A percentile compares a stretch with the other conserved stretches of the same genome.
Evolutionary conservation across 805 yeast genomes (phyloP).

Genomic region (Candida dendrica): DNA sequence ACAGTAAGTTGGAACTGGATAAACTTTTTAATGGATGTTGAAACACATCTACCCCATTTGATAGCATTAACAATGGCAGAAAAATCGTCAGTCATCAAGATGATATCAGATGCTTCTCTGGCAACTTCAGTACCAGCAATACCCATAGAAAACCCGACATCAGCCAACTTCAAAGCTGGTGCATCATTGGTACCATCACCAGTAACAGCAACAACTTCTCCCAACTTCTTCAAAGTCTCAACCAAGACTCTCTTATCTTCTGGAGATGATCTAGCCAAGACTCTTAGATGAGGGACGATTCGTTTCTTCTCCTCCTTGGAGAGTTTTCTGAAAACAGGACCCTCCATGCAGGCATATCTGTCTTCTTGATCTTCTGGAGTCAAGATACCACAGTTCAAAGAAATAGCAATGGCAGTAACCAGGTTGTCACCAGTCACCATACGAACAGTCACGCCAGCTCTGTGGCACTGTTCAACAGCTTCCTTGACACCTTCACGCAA

Average conservation of each 20-base stretch:
- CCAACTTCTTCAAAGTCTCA: constrained; percentile 65
- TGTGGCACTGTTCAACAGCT: constrained; percentile 78
- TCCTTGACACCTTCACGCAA: constrained; percentile 83
- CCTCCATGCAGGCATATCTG: constrained; percentile 75
- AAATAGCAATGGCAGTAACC: constrained; percentile 86
- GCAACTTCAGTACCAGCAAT: constrained; percentile 98
- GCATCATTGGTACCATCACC: constrained; percentile 99
- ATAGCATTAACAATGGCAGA: constrained; percentile 92
- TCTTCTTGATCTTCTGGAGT: constrained; percentile 40
- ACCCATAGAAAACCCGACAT: constrained; percentile 98
- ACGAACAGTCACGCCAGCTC: constrained; percentile 90
- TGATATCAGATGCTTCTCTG: constrained; percentile 91
- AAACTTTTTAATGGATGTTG: constrained; percentile 89
- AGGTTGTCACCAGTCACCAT: constrained; percentile 99
- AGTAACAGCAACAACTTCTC: constrained; percentile 96
- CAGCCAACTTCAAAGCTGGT: constrained; percentile 93
- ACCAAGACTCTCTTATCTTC: constrained; percentile 90
- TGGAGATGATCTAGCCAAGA: constrained; percentile 91
- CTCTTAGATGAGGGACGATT: constrained; percentile 70
- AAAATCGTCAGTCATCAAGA: constrained; percentile 91
- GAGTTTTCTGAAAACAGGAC: constrained; percentile 78
- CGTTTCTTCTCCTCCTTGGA: constrained; percentile 44
- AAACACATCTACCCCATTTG: constrained; percentile 97
- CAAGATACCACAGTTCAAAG: constrained; percentile 73
- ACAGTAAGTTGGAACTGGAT: constrained; percentile 96